phyloP scores from a whole-genome alignment of 176 grass and related monocot species.

The Oryza longistaminata region DNA sequence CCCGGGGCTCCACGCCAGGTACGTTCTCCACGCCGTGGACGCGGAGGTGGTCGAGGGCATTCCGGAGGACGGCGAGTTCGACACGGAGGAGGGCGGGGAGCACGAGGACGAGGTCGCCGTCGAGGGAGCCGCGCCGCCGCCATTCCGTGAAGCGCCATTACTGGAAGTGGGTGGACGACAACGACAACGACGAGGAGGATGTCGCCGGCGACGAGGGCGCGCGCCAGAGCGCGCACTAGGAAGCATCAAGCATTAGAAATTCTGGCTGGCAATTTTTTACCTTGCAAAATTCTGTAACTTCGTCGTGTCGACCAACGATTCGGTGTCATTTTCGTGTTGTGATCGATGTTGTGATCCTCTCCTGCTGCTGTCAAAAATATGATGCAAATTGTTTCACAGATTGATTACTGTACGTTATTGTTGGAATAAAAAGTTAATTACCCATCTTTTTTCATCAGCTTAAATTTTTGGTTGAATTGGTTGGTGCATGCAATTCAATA shows the following conservation, averaged over 20 bases:
- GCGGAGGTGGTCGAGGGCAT: slow-evolving; percentile 56
- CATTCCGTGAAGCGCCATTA: slow-evolving; percentile 54
- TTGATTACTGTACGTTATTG: no score
- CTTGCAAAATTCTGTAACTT: neutral
- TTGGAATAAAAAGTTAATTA: no score
- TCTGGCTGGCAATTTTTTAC: neutral
- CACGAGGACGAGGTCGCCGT: slow-evolving; percentile 13
- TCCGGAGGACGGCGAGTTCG: slow-evolving; percentile 75
- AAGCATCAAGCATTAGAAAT: no score
- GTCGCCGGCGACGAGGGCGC: neutral
- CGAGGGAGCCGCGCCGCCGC: slow-evolving; percentile 33
- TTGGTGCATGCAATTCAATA: no score
- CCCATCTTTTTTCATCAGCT: no score
- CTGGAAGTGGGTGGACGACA: slow-evolving; percentile 49
- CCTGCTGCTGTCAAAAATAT: no score
- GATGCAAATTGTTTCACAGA: no score
- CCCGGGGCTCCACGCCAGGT: slow-evolving; percentile 63
- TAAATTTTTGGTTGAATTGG: no score
- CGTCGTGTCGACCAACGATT: neutral
- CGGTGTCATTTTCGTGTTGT: neutral
- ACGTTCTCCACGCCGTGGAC: slow-evolving; percentile 79
- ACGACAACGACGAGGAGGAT: neutral
- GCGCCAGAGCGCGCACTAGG: slow-evolving; percentile 4
- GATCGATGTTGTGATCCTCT: neutral
- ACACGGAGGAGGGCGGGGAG: slow-evolving; percentile 83